A percentile compares a stretch with the other conserved stretches of the same genome.
These are phyloP conservation scores for Vigna unguiculata DNA, from an alignment of 306 rosid genomes.

Conservation along the genomic window DNA sequence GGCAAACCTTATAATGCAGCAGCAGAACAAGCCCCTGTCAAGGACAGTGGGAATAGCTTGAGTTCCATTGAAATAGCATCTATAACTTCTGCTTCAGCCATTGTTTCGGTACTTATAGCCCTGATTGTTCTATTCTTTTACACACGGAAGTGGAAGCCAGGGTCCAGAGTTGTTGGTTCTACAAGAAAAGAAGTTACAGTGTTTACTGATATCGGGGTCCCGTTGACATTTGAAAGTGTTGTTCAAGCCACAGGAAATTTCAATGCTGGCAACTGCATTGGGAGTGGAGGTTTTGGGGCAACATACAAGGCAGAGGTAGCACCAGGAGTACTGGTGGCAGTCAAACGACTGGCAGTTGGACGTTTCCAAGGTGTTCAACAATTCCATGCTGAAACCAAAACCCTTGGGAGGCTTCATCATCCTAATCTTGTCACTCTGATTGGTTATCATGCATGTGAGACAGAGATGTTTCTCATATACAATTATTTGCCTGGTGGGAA, in stretches of 20 bases:
- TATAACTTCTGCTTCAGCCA: constrained; percentile 93
- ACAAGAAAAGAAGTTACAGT: constrained; percentile 78
- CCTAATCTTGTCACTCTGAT: constrained; percentile 84
- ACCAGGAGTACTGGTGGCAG: constrained; percentile 69
- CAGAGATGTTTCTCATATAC: constrained; percentile 89
- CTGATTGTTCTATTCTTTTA: constrained; percentile 70
- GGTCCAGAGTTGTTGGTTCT: constrained; percentile 69
- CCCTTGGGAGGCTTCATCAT: constrained; percentile 92
- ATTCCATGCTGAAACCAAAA: constrained; percentile 85
- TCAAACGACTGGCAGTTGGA: constrained; percentile 90
- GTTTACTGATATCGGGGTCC: constrained; percentile 78
- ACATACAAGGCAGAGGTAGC: constrained; percentile 91
- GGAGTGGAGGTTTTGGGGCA: constrained; percentile 97
- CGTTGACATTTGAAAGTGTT: constrained; percentile 78
- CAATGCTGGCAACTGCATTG: constrained; percentile 87
- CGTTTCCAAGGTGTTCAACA: constrained; percentile 92
- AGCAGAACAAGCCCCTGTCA: constrained; percentile 45
- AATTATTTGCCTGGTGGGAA: constrained; percentile 92
- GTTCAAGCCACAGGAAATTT: constrained; percentile 82
- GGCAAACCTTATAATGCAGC: constrained; percentile 51
- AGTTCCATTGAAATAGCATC: constrained; percentile 92
- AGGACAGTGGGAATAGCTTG: constrained; percentile 53
- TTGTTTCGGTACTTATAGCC: constrained; percentile 84
- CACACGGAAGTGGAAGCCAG: constrained; percentile 84
- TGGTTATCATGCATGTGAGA: constrained; percentile 93